Percentiles rank a stretch among this genome's conserved stretches.
These are phyloP conservation scores for Globisporangium okanoganense DNA, from an alignment of 352 stramenopile species.

Conservation along the genomic window DNA sequence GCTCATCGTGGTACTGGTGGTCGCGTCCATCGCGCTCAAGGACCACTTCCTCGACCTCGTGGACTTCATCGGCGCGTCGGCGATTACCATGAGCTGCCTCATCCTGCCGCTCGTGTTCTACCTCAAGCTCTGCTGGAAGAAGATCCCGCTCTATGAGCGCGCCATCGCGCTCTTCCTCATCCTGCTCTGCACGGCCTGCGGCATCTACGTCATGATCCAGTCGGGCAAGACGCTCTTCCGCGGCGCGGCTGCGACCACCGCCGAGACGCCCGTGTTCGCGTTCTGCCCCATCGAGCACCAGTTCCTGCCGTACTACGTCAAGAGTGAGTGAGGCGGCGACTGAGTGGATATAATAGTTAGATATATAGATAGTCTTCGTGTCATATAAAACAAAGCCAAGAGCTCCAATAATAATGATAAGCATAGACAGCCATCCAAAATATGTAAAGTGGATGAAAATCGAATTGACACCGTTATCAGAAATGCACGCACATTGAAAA, in stretches of 20 bases:
- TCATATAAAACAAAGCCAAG: too few species aligned
- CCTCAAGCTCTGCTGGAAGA: conserved; percentile 24
- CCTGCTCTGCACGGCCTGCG: conserved; percentile 19
- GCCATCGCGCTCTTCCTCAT: conserved; percentile 18
- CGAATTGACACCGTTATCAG: too few species aligned
- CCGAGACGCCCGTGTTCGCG: conserved; percentile 15
- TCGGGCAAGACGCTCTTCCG: conserved; percentile 16
- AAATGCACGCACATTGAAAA: too few species aligned
- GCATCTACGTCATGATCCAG: conserved; percentile 20
- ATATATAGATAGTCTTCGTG: neutral
- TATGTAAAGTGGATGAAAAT: too few species aligned
- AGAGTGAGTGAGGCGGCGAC: neutral
- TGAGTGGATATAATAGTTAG: neutral
- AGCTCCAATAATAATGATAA: too few species aligned
- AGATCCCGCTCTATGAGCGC: conserved; percentile 23
- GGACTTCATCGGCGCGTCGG: conserved; percentile 27
- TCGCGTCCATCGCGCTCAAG: conserved; percentile 17
- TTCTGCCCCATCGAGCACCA: conserved; percentile 16
- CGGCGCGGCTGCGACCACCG: neutral
- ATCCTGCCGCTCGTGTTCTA: conserved; percentile 31
- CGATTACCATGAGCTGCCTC: conserved; percentile 20
- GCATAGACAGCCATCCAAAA: neutral
- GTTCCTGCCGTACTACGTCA: conserved; percentile 18
- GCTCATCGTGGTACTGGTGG: conserved; percentile 21
- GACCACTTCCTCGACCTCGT: conserved; percentile 20